Evolutionary conservation across 2,329 filamentous ascomycete genomes (phyloP).

Genomic region (Teratosphaeria zuluensis): DNA sequence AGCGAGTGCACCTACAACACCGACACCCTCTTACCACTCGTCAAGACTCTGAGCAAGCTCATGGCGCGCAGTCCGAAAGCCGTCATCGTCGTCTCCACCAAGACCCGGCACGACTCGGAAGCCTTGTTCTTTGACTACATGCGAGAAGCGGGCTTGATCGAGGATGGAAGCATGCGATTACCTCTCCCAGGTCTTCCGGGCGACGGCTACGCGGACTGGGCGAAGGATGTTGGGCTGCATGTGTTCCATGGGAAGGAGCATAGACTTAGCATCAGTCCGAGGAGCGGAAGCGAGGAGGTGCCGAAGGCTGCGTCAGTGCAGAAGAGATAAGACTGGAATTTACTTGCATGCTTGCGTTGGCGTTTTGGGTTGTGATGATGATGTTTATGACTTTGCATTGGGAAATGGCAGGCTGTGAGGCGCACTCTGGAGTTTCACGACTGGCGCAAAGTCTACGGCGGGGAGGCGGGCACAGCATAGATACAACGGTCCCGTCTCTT

Average conservation of each 20-base stretch:
- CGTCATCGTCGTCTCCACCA: slow-evolving; percentile 52
- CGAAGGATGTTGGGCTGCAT: slow-evolving; percentile 26
- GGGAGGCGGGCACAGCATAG: no score
- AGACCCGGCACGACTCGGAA: slow-evolving; percentile 58
- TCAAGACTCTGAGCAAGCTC: slow-evolving; percentile 46
- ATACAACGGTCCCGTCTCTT: no score
- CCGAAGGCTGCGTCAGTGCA: slow-evolving; percentile 5
- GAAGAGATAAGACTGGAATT: background rate
- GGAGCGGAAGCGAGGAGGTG: slow-evolving; percentile 19
- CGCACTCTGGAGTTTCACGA: no score
- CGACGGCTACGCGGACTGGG: slow-evolving; percentile 26
- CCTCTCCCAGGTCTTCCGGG: slow-evolving; percentile 25
- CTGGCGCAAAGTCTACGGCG: no score
- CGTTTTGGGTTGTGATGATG: background rate
- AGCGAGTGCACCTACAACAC: slow-evolving; percentile 67
- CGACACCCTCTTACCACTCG: slow-evolving; percentile 55
- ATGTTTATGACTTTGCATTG: background rate
- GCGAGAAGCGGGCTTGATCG: slow-evolving; percentile 21
- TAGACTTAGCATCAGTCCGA: slow-evolving; percentile 21
- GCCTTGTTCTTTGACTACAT: slow-evolving; percentile 56
- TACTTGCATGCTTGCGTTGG: background rate
- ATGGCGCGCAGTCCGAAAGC: slow-evolving; percentile 39
- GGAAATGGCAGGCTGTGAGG: no score
- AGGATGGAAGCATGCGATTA: slow-evolving; percentile 20
- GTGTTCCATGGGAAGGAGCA: slow-evolving; percentile 24